Conservation (phyloP, 2,329 filamentous ascomycete genomes). For the Periconia macrospinosa region DNA sequence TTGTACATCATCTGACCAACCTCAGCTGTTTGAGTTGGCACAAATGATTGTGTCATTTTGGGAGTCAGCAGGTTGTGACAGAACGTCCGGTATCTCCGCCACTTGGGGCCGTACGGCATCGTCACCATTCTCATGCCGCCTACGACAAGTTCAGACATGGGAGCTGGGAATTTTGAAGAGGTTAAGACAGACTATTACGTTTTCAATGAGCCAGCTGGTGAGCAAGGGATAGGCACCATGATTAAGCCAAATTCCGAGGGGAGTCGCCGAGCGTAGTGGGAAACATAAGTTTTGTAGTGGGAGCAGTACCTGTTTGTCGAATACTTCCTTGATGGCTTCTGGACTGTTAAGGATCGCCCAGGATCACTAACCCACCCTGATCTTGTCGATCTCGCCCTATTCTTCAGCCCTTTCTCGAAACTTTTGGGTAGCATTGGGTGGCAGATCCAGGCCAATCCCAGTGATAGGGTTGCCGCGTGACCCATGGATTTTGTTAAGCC, state of each 20-base stretch:
- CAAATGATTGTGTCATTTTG: no score
- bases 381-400: constrained; percentile 51
- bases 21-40: neutral
- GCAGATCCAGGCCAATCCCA: constrained; percentile 34
- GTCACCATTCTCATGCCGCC: constrained; percentile 37
- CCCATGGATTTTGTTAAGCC: constrained; percentile 1
- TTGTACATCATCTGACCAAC: neutral
- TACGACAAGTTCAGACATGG: no score
- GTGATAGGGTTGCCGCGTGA: constrained; percentile 29
- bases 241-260: no score
- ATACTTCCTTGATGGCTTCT: constrained; percentile 48
- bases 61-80: no score
- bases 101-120: no score
- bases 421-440: constrained; percentile 17
- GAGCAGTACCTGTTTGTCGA: constrained; percentile 46
- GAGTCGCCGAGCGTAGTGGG: neutral
- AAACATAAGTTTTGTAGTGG: neutral
- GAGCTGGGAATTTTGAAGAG: no score
- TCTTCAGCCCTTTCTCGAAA: constrained; percentile 38
- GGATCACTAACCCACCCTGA: constrained; percentile 50
- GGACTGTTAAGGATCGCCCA: constrained; percentile 52
- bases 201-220: no score
- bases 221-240: no score
- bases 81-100: no score
- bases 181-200: no score